Evolutionary conservation across 2,329 filamentous ascomycete genomes (phyloP).

Genomic region (Gnomoniopsis sp.): DNA sequence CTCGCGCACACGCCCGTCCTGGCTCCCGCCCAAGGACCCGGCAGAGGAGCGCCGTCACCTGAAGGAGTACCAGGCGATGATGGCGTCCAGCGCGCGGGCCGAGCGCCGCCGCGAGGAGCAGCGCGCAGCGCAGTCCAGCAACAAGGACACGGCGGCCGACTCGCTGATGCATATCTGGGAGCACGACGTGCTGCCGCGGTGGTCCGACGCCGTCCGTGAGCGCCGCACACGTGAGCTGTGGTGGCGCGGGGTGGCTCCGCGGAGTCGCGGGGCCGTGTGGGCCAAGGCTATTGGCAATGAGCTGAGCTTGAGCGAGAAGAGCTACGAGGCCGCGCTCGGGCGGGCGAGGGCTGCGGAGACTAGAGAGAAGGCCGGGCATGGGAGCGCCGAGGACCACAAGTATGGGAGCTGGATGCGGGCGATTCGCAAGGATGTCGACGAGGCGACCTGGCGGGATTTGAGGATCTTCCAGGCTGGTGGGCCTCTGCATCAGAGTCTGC

Average conservation of each 20-base stretch:
- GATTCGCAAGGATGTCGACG: constrained; percentile 61
- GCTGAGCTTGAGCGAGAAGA: constrained; percentile 62
- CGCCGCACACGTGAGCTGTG: constrained; percentile 71
- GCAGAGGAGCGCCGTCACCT: constrained; percentile 88
- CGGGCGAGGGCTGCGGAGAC: constrained; percentile 62
- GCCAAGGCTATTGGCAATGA: constrained; percentile 69
- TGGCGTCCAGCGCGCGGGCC: constrained; percentile 59
- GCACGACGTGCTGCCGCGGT: constrained; percentile 71
- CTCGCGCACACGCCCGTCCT: constrained; percentile 75
- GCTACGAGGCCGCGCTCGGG: constrained; percentile 67
- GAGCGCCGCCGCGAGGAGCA: constrained; percentile 57
- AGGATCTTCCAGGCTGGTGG: constrained; percentile 67
- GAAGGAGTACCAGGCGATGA: constrained; percentile 81
- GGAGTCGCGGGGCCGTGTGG: constrained; percentile 69
- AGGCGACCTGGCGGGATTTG: constrained; percentile 66
- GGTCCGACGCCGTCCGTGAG: constrained; percentile 67
- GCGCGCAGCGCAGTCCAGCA: constrained; percentile 47
- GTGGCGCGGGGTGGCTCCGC: constrained; percentile 76
- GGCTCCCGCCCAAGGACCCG: constrained; percentile 83
- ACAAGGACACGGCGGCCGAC: constrained; percentile 52
- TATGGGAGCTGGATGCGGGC: constrained; percentile 59
- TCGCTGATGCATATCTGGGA: constrained; percentile 67
- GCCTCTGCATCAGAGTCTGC: constrained; percentile 64
- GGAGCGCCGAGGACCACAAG: constrained; percentile 49
- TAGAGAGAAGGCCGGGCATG: constrained; percentile 49